Conservation (phyloP, 1,284 basidiomycete species). For the Heterobasidion occidentale region DNA sequence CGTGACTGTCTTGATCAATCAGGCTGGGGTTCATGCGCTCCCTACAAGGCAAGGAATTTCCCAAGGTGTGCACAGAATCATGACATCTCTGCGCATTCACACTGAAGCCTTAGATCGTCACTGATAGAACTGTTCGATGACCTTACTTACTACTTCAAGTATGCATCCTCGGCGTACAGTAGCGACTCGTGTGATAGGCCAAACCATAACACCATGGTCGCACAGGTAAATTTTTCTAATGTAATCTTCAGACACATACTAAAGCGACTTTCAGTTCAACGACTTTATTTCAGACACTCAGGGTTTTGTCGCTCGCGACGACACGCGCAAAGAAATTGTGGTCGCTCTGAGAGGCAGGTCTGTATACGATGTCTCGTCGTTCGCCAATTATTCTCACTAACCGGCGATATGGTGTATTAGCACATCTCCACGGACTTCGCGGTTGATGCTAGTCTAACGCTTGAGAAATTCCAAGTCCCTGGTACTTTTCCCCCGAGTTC, state of each 20-base stretch:
- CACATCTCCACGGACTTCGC: slow-evolving; percentile 24
- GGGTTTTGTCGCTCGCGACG: slow-evolving; percentile 29
- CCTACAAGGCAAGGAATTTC: no score
- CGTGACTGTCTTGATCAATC: no score
- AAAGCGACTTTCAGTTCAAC: not conserved
- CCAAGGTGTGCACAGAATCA: no score
- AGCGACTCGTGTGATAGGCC: slow-evolving; percentile 31
- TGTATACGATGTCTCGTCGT: not conserved
- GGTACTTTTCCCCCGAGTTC: slow-evolving; percentile 12
- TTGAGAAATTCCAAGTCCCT: not conserved
- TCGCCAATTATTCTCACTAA: slow-evolving; percentile 11
- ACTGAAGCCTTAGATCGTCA: no score
- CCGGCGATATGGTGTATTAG: not conserved
- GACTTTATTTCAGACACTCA: slow-evolving; percentile 7
- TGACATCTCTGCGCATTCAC: no score
- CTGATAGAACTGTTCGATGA: slow-evolving; percentile 22
- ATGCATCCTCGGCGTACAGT: slow-evolving; percentile 31
- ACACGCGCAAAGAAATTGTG: slow-evolving; percentile 32
- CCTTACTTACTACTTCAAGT: slow-evolving; percentile 33
- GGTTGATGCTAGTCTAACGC: slow-evolving; percentile 4
- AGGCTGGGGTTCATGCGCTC: no score
- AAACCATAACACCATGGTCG: slow-evolving; percentile 29
- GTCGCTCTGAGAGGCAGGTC: slow-evolving; percentile 27
- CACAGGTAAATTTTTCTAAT: slow-evolving; percentile 19
- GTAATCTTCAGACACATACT: not conserved